Evolutionary conservation across 768 basidiomycete species (phyloP), one percentile per base, ranked within the genome.

Genomic region (Paxillus involutus): DNA sequence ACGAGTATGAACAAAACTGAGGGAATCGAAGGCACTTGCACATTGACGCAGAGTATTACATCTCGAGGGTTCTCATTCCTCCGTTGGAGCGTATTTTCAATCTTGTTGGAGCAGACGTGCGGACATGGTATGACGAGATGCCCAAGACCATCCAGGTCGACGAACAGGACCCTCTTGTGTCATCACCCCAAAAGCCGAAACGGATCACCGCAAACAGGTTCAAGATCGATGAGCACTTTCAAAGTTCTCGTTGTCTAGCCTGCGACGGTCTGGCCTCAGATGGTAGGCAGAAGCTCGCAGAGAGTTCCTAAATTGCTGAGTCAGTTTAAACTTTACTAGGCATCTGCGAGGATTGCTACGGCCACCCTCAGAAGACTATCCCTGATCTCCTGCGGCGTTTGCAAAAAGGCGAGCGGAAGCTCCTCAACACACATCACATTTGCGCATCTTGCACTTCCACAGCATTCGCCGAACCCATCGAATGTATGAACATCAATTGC

Each of bases 31-130:
- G 89, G 39, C 80, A 86, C 56, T 72, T 83, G 43, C 83, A 84
- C 17, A 80, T 98, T n/a, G 95, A 99, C 62, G 87, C 86, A 5
- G 68, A 77, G 11, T 97, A 98, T 68, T 98, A 99, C 68, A 95
- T 99, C 62, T 80, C 82, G 0, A 77, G 82, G 43, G 85, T 94
- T 14, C 77, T 98, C 44, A 92, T 98, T 42, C 93, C 92, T 9
- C 94, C 96, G 0, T 67, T 99, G 58, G 89, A 91, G 54, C 82
- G 97, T 44, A 82, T 99, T 43, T 92, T 98, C 76, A 93, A 88
- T 32, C 82, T 98, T 21, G 78, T 95, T 33, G 95, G 96, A 14
- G 93, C 88, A 9, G 89, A 97, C 65, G 86, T 96, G 26, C 80
- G 80, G 49, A 75, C 78, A 41, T 98, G 96, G 96, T 98, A 84